These are phyloP conservation scores for Plasmodium falciparum DNA, from an alignment of 169 alveolate species.

Conservation along the genomic window DNA sequence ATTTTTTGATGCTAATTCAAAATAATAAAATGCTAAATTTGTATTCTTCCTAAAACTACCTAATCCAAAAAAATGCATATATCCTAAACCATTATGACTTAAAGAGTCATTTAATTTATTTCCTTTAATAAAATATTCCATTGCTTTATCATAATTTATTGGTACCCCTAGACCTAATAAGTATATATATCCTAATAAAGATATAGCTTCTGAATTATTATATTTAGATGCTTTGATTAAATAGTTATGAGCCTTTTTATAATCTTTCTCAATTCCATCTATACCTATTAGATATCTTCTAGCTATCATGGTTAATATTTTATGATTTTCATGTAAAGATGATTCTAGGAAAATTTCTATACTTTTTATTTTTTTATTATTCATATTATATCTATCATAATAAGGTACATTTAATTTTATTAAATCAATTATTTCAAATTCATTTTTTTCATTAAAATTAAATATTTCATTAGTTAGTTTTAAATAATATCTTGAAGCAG, in stretches of 20 bases:
- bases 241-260: conserved; percentile 43
- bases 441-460: conserved; percentile 42
- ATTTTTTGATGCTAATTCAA: conserved; percentile 61
- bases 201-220: conserved; percentile 59
- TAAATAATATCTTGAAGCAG: conserved; percentile 47
- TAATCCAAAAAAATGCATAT: conserved; percentile 69
- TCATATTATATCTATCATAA: conserved; percentile 52
- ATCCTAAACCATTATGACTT: conserved; percentile 71
- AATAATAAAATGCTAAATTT: conserved; percentile 61
- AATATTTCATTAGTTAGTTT: conserved; percentile 44
- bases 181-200: conserved; percentile 55
- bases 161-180: conserved; percentile 58
- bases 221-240: conserved; percentile 35
- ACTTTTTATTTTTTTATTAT: conserved; percentile 58
- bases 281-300: conserved; percentile 45
- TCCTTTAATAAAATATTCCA: conserved; percentile 53
- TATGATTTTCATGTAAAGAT: conserved; percentile 66
- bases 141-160: conserved; percentile 40
- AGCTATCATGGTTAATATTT: conserved; percentile 64
- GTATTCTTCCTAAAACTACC: conserved; percentile 45
- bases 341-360: conserved; percentile 65
- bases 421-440: conserved; percentile 46
- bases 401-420: conserved; percentile 40
- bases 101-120: conserved; percentile 66
- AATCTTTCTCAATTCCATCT: conserved; percentile 58